Base-by-base conservation (phyloP, 2,329 filamentous ascomycete genomes). In the Pseudogymnoascus sp. region DNA sequence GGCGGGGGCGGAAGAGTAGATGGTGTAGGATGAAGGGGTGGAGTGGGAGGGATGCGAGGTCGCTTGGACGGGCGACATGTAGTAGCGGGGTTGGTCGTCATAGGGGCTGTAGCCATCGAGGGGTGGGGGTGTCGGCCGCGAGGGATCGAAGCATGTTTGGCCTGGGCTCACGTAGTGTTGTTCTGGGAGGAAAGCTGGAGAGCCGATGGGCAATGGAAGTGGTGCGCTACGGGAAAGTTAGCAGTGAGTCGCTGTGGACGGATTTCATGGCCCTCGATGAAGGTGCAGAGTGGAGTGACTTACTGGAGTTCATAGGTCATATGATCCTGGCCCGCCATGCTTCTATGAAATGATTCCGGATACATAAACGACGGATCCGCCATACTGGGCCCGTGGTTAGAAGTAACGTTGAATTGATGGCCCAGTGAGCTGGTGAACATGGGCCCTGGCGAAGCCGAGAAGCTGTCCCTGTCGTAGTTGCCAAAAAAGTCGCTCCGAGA, bases 1-100 rank as follows among this genome's bases (percentile, higher is more conserved):
- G 23, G 39, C 61, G 14, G 61, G 58, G 7, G 66, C 60, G 12
- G 64, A 61, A 8, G 62, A 35, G 19, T 64, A 63, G 39, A 38
- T 23, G 23, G 38, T 23, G 16, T 38, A 36, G 28, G 42, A n/a
- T 8, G 55, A 25, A 22, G 39, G 19, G 6, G 38, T 39, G 22
- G 61, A 49, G 1, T 66, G 67, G 25, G 66, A 67, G 58, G 64
- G 66, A 23, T 66, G 42, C 38, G 67, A 68, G 19, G 65, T 39
- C 58, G 67, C 66, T 30, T 66, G 35, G 39, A 67, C 64, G 11
- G 66, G 62, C 2, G 60, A 41, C 12, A 45, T 62, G 25, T 63
- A 62, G 4, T 55, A 55, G 45, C 45, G 25, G n/a, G 25, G n/a
- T 33, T 55, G 45, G 25, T 55, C 49, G 6, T 38, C 58, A 11